A percentile compares a stretch with the other conserved stretches of the same genome.
Conservation (phyloP, 2,329 filamentous ascomycete genomes). For the Orbilia javanica region DNA sequence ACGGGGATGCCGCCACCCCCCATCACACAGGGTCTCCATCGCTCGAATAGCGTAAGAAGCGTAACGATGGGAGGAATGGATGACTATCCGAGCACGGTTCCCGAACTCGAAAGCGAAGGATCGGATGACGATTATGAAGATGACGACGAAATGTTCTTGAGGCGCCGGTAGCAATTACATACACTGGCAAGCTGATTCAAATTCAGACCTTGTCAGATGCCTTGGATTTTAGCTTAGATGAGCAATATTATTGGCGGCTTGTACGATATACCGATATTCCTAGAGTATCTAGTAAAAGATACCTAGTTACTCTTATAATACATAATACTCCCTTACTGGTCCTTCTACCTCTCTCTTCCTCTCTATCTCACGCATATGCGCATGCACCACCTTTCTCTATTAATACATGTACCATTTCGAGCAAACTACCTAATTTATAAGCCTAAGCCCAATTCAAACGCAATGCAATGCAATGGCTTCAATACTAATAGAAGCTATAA, state of each 20-base stretch:
- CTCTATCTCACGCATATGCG: not conserved
- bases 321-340: not conserved
- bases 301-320: conserved; percentile 6
- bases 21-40: not conserved
- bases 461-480: not conserved
- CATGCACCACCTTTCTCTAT: too few species aligned
- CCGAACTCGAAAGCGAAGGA: conserved; percentile 65
- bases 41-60: conserved; percentile 42
- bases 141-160: conserved; percentile 73
- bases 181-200: conserved; percentile 45
- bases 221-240: not conserved
- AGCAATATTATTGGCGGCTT: conserved; percentile 32
- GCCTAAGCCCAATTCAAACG: not conserved
- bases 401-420: too few species aligned
- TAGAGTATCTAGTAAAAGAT: not conserved
- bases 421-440: not conserved
- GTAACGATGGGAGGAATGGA: conserved; percentile 52
- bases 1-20: conserved; percentile 54
- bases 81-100: conserved; percentile 37
- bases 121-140: conserved; percentile 67
- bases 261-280: not conserved
- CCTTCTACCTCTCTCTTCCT: not conserved
- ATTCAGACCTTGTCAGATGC: conserved; percentile 10
- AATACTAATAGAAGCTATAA: not conserved
- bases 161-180: conserved; percentile 58